A percentile compares a stretch with the other conserved stretches of the same genome.
Conservation (phyloP, 2,329 filamentous ascomycete species). For the Colletotrichum endophyticum region DNA sequence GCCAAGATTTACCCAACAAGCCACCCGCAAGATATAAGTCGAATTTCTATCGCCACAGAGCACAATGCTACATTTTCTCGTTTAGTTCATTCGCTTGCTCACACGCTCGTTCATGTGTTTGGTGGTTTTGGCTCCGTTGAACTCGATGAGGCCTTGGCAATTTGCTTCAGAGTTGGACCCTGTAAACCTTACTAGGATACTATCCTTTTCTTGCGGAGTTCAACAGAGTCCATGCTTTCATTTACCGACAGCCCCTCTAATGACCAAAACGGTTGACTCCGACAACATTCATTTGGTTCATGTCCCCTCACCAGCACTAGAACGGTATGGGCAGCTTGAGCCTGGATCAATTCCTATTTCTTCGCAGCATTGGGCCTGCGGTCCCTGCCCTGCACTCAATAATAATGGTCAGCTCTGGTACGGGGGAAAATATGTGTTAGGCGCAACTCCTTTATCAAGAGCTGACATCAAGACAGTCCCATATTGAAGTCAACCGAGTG, state of each 20-base stretch:
- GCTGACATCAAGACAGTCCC: neutral
- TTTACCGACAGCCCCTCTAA: neutral
- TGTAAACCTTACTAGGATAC: neutral
- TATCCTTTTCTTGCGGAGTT: neutral
- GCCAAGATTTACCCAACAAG: neutral
- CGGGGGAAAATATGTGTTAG: neutral
- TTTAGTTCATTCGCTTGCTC: neutral
- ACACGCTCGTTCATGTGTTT: neutral
- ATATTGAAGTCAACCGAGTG: neutral
- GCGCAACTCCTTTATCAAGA: fast-evolving
- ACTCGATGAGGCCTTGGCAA: neutral
- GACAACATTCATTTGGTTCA: neutral
- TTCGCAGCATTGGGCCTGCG: neutral
- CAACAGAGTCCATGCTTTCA: neutral
- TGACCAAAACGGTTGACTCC: neutral
- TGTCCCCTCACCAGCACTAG: neutral
- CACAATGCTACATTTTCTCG: neutral
- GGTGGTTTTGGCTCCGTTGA: neutral
- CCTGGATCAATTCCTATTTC: neutral
- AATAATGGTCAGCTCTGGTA: neutral
- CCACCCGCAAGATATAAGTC: neutral
- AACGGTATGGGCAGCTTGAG: neutral
- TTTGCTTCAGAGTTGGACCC: neutral
- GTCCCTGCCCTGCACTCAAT: neutral
- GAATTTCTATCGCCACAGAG: neutral